Base-by-base conservation (phyloP, 139 green algal species). In the Coelastrella sp. region DNA sequence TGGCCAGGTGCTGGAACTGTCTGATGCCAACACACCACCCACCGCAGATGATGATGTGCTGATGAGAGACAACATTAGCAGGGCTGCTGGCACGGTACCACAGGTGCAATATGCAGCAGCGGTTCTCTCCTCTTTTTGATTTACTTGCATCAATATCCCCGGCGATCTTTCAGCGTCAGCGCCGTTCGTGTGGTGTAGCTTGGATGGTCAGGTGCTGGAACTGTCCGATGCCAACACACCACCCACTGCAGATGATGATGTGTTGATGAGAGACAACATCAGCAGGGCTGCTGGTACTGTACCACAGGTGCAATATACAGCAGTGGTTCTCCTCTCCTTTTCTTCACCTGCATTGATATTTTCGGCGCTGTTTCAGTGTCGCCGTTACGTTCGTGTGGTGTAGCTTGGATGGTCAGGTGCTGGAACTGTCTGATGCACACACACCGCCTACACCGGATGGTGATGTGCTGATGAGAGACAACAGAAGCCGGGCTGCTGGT, bases 231-330 rank as follows among this genome's bases (percentile, higher is more conserved):
- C 85, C 20, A 89, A 92, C 47, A 80, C 75, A 58, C 76, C 64
- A 16, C 14, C 65, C 5, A 87, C 77, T n/a, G 23, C 66, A 58
- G 89, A 92, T 76, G 86, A 90, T 47, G 82, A 89, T 58, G 86
- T 94, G 19, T 85, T 94, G 16, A 64, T 88, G 81, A 86, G 92
- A 19, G 92, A 94, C 71, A 89, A 85, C 56, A 89, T 94, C 59
- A 91, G 92, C 75, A 79, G 74, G 23, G 89, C 77, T 47, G 32
- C 66, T n/a, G 71, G 88, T 6, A 10, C 57, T 60, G 88, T 79
- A 7, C 87, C 88, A 0, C 65, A 93, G n/a, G n/a, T n/a, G n/a
- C n/a, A n/a, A n/a, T n/a, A n/a, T n/a, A n/a, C n/a, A n/a, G n/a
- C n/a, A n/a, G n/a, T n/a, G n/a, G n/a, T n/a, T n/a, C n/a, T n/a